Evolutionary conservation across 2,329 filamentous ascomycete species (phyloP).

Genomic region (Epicoccum sorghinum): DNA sequence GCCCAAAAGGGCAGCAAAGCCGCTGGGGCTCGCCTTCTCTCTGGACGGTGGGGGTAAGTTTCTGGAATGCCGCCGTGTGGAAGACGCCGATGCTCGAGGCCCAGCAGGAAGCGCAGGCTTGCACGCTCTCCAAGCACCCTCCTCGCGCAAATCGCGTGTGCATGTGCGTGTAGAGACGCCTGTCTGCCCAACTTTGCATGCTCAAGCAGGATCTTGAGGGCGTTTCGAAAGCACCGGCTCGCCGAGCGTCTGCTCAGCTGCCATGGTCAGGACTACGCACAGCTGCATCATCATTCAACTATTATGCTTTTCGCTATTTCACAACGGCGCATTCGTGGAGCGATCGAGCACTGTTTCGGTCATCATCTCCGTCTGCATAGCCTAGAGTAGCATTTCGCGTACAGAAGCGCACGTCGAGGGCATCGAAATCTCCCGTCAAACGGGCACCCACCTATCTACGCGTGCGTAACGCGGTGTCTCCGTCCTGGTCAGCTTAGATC

Average conservation of each 20-base stretch:
- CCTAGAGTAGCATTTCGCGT: conserved; percentile 22
- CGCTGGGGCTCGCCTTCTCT: conserved; percentile 40
- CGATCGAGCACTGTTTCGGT: conserved; percentile 36
- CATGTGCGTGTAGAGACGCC: conserved; percentile 11
- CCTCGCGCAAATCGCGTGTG: conserved; percentile 18
- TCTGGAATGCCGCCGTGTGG: conserved; percentile 42
- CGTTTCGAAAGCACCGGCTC: conserved; percentile 19
- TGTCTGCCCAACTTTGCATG: background rate
- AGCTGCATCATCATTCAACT: conserved; percentile 22
- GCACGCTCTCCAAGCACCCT: conserved; percentile 14
- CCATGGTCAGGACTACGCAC: conserved; percentile 25
- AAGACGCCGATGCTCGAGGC: conserved; percentile 26
- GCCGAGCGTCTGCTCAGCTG: conserved; percentile 34
- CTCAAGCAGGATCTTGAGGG: conserved; percentile 33
- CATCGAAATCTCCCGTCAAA: conserved; percentile 41
- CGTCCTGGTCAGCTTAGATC: conserved; percentile 45
- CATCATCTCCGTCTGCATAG: conserved; percentile 44
- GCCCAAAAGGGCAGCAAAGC: conserved; percentile 42
- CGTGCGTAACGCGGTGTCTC: conserved; percentile 20
- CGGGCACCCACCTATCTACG: conserved; percentile 42
- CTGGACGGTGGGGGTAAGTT: conserved; percentile 37
- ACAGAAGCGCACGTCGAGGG: conserved; percentile 11
- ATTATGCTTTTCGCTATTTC: conserved; percentile 30
- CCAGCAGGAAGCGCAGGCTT: conserved; percentile 28
- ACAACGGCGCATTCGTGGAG: conserved; percentile 19